A percentile compares a stretch with the other conserved stretches of the same genome.
phyloP scores from a whole-genome alignment of 2,329 filamentous ascomycete genomes.

The Exophiala sp. region DNA sequence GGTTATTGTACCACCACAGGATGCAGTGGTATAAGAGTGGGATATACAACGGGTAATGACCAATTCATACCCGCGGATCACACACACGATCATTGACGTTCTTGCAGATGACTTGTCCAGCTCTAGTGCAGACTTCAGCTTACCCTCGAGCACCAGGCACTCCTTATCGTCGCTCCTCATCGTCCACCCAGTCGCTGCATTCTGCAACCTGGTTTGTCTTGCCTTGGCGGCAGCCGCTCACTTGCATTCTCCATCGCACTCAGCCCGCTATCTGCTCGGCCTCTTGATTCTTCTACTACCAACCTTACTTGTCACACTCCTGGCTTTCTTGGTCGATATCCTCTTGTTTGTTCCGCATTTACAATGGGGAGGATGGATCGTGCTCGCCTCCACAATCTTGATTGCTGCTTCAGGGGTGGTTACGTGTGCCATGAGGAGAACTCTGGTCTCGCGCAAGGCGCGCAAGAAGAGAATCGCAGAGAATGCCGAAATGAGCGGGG shows the following conservation, averaged over 20 bases:
- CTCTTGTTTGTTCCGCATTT: constrained; percentile 91
- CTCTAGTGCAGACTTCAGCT: constrained; percentile 53
- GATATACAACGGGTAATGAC: constrained; percentile 76
- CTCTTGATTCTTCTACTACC: constrained; percentile 84
- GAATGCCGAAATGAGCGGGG: constrained; percentile 95
- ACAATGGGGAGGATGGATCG: constrained; percentile 90
- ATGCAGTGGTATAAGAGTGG: constrained; percentile 74
- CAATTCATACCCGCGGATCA: constrained; percentile 13
- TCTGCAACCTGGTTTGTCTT: constrained; percentile 81
- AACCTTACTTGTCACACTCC: constrained; percentile 75
- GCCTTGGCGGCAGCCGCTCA: constrained; percentile 76
- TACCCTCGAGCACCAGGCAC: constrained; percentile 62
- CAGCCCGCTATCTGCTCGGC: constrained; percentile 77
- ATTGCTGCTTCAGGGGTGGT: constrained; percentile 78
- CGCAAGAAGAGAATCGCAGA: constrained; percentile 85
- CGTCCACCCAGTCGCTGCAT: constrained; percentile 84
- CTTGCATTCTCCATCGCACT: constrained; percentile 83
- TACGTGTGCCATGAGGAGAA: constrained; percentile 91
- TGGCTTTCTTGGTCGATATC: constrained; percentile 90
- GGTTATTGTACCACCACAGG: constrained; percentile 68
- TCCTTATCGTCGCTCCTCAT: constrained; percentile 85
- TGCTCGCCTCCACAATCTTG: constrained; percentile 81
- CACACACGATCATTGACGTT: constrained; percentile 15
- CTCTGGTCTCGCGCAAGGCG: constrained; percentile 87
- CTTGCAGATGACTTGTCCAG: constrained; percentile 47